phyloP scores from a whole-genome alignment of 1,139 yeast genomes.

The Pichia sp. region DNA sequence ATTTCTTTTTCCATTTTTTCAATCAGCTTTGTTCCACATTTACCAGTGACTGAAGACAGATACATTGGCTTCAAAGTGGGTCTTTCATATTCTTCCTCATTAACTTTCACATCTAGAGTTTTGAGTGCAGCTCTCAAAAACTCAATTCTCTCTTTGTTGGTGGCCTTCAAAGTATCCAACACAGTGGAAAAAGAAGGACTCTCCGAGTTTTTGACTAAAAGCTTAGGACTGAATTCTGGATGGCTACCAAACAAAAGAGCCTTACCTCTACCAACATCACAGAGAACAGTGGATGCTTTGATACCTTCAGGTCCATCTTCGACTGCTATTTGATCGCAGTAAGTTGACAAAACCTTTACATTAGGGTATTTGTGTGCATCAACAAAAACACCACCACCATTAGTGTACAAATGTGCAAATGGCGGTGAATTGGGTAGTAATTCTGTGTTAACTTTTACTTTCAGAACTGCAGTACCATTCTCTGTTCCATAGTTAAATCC shows the following conservation, averaged over 20 bases:
- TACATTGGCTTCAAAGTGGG: conserved; percentile 66
- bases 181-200: conserved; percentile 31
- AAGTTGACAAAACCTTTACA: conserved; percentile 68
- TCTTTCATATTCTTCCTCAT: conserved; percentile 37
- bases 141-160: conserved; percentile 41
- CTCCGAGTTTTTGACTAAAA: conserved; percentile 35
- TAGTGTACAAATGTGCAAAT: conserved; percentile 44
- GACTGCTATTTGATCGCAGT: conserved; percentile 42
- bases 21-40: conserved; percentile 26
- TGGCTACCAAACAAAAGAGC: conserved; percentile 83
- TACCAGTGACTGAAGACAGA: conserved; percentile 32
- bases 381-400: conserved; percentile 85
- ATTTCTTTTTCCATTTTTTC: conserved; percentile 32
- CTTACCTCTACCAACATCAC: conserved; percentile 65
- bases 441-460: conserved; percentile 32
- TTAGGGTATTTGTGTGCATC: conserved; percentile 55
- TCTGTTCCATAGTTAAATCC: conserved; percentile 80
- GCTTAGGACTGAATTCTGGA: conserved; percentile 70
- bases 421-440: conserved; percentile 24
- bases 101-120: conserved; percentile 63
- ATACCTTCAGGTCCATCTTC: conserved; percentile 32
- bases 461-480: conserved; percentile 61
- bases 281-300: conserved; percentile 57
- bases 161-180: conserved; percentile 34
- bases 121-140: conserved; percentile 52